phyloP scores from a whole-genome alignment of 345 rosid genomes.

The Acer yangbiense region DNA sequence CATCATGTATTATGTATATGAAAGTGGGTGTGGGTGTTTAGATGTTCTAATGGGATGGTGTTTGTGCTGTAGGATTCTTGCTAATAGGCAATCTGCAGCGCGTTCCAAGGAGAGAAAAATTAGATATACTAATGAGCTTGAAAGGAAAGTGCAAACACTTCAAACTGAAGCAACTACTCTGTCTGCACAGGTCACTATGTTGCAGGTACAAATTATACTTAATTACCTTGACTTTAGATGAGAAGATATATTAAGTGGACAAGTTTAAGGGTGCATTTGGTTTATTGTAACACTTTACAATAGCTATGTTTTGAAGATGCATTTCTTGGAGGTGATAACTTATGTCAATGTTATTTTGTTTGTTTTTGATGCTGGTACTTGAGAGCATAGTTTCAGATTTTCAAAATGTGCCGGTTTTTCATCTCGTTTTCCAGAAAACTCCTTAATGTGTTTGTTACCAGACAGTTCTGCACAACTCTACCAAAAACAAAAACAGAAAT shows the following conservation, averaged over 20 bases:
- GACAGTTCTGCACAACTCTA: neutral
- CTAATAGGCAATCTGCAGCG: slow-evolving; percentile 94
- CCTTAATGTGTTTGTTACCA: neutral
- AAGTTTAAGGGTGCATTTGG: neutral
- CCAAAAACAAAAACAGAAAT: neutral
- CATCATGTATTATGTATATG: neutral
- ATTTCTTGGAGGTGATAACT: neutral
- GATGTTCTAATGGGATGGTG: slow-evolving; percentile 5
- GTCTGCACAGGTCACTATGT: slow-evolving; percentile 93
- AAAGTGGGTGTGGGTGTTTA: neutral
- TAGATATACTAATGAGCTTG: slow-evolving; percentile 81
- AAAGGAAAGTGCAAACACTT: slow-evolving; percentile 97
- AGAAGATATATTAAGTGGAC: neutral
- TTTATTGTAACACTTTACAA: neutral
- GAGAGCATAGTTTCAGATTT: neutral
- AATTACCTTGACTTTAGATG: neutral
- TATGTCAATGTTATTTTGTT: neutral
- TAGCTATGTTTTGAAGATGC: neutral
- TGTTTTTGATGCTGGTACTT: neutral
- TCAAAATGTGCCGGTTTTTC: neutral
- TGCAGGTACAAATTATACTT: slow-evolving; percentile 56
- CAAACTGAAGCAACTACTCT: slow-evolving; percentile 96
- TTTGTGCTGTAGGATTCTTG: slow-evolving; percentile 63
- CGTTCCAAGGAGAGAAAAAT: slow-evolving; percentile 94
- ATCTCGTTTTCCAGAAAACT: neutral